phyloP scores from a whole-genome alignment of 2,329 filamentous ascomycete genomes.

The Fusarium bulbicola region DNA sequence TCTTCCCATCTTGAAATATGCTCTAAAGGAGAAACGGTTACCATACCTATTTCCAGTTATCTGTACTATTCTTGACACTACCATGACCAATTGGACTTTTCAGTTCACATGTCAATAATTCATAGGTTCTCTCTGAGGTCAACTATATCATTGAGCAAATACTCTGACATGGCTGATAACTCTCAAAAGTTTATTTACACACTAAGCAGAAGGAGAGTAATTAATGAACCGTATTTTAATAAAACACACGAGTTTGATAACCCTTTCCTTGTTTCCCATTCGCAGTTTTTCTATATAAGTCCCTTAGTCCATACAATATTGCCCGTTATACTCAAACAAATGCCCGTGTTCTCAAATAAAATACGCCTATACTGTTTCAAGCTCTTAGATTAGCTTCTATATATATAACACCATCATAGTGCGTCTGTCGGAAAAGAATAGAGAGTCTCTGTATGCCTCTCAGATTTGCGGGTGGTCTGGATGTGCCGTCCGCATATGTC shows the following conservation, averaged over 20 bases:
- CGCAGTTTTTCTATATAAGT: constrained; percentile 3
- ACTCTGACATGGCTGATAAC: neutral
- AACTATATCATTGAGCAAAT: neutral
- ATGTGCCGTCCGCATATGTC: constrained; percentile 43
- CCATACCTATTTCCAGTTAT: no score
- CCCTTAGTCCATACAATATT: constrained; percentile 9
- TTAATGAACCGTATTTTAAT: neutral
- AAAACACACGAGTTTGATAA: neutral
- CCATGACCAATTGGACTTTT: neutral
- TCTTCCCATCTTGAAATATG: neutral
- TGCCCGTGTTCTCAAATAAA: constrained; percentile 5
- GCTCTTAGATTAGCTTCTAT: constrained; percentile 12
- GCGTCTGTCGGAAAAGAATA: constrained; percentile 24
- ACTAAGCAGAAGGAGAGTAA: neutral
- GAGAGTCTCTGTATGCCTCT: constrained; percentile 35
- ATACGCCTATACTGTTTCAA: constrained; percentile 11
- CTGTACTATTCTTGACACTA: neutral
- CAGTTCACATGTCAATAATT: neutral
- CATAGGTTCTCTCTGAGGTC: neutral
- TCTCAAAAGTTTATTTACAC: neutral
- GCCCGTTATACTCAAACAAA: constrained; percentile 22
- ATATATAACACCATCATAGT: constrained; percentile 2
- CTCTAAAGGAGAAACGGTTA: neutral
- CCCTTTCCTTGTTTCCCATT: neutral
- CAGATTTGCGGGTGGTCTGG: constrained; percentile 38